Base-by-base conservation (phyloP, 441 rosid species). In the Adansonia rubrostipa region DNA sequence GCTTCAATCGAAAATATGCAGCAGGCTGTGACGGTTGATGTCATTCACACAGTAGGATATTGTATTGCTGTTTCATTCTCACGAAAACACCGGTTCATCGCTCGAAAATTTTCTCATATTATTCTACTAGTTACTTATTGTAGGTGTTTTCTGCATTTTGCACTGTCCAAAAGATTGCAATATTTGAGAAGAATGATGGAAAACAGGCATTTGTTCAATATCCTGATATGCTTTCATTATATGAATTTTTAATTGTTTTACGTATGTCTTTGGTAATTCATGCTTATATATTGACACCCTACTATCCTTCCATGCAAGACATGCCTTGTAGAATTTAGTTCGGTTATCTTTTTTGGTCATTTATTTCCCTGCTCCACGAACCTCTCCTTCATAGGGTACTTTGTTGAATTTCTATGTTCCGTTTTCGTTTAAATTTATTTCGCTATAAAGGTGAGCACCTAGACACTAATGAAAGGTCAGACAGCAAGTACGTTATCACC, bases 1-100 rank as follows among this genome's bases (percentile, higher is more conserved):
- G 99, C 95, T 79, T 83, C 97, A 40, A 91, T 96, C 72, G 99
- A 93, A 87, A 96, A 94, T 80, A 96, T 96, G 99, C 99, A 93
- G 85, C 93, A 96, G 84, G 98, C 96, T 76, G 98, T 96, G 64
- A 94, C 99, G 15, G 92, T 94, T 77, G 98, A 96, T 81, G 92
- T 92, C 74, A 88, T 96, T 84, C 89, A 96, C 83, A 92, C 93
- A 73, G 98, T 96, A 88, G 87, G 73, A 80, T 47, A 77, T 73
- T 74, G 33, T 74, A n/a, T 28, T 66, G 61, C 63, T 77, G 19
- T 71, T 78, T 65, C 22, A 14, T 53, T 56, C 20, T 20, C 42
- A 40, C 71, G 6, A 9, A 73, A 57, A 76, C 36, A n/a, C 4
- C 74, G 50, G 45, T 65, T 53, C 61, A 10, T 65, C 40, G 33